Evolutionary conservation across 345 rosid genomes (phyloP).

Genomic region (Nasturtium officinale): DNA sequence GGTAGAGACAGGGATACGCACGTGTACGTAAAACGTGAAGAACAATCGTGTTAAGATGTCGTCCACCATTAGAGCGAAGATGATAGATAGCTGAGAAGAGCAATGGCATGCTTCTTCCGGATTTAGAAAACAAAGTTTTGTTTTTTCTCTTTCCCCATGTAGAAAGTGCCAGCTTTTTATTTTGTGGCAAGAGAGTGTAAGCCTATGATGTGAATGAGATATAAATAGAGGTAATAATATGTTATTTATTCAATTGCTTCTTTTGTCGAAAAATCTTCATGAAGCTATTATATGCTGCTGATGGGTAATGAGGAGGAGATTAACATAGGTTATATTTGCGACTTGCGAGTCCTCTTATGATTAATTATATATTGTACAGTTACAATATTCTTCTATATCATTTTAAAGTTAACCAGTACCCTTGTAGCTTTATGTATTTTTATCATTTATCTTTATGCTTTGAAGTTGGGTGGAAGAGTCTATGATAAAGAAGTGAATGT

Average conservation of each 20-base stretch:
- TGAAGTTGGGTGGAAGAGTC: slow-evolving; percentile 5
- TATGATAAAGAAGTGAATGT: background rate
- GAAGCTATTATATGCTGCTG: slow-evolving; percentile 10
- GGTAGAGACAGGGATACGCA: background rate
- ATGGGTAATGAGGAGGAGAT: background rate
- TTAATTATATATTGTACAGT: background rate
- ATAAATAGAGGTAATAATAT: slow-evolving; percentile 8
- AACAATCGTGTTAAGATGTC: slow-evolving; percentile 29
- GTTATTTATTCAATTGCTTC: background rate
- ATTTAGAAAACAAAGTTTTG: background rate
- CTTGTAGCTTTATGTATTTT: slow-evolving; percentile 25
- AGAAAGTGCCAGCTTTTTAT: background rate
- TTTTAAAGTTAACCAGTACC: slow-evolving; percentile 13
- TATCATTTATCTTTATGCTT: slow-evolving; percentile 7
- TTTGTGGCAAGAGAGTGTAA: slow-evolving; percentile 25
- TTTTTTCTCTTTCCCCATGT: slow-evolving; percentile 25
- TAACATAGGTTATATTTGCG: background rate
- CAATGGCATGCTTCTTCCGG: background rate
- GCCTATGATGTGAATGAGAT: slow-evolving; percentile 9
- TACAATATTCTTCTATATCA: background rate
- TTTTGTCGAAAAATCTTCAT: background rate
- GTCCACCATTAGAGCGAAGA: slow-evolving; percentile 29
- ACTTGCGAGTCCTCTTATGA: background rate
- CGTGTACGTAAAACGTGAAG: slow-evolving; percentile 11
- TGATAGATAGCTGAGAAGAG: slow-evolving; percentile 16